Evolutionary conservation across 2,329 filamentous ascomycete genomes (phyloP).

Genomic region (Rhynchosporium graminicola): DNA sequence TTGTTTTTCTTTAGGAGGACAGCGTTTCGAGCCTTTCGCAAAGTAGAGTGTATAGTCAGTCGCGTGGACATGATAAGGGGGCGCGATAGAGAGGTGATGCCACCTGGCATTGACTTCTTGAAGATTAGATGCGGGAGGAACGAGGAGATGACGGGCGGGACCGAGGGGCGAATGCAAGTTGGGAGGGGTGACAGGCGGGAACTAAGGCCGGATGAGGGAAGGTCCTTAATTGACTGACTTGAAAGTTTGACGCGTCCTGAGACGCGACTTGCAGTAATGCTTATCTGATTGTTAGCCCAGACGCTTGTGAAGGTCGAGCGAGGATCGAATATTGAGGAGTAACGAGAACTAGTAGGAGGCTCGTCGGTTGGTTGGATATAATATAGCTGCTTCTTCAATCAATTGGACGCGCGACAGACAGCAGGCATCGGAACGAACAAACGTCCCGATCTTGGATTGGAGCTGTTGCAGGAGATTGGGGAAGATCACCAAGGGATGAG

Average conservation of each 20-base stretch:
- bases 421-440: neutral
- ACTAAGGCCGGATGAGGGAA: neutral
- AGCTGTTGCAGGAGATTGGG: neutral
- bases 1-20: neutral
- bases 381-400: neutral
- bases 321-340: no score
- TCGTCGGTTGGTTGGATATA: no score
- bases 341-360: neutral
- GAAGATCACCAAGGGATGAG: no score
- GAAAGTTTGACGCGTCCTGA: neutral
- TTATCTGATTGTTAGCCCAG: neutral
- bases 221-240: neutral
- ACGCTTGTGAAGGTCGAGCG: neutral
- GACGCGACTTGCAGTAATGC: neutral
- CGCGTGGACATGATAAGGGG: slow-evolving; percentile 6
- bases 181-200: slow-evolving; percentile 12
- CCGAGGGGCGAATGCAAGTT: neutral
- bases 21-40: neutral
- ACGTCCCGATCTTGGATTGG: neutral
- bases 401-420: neutral
- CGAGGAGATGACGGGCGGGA: neutral
- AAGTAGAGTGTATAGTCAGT: neutral
- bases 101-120: slow-evolving; percentile 3
- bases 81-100: neutral
- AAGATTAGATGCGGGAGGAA: neutral